A percentile compares a stretch with the other conserved stretches of the same genome.
These are phyloP conservation scores for Plasmopara halstedii DNA, from an alignment of 352 stramenopile genomes.

Conservation along the genomic window DNA sequence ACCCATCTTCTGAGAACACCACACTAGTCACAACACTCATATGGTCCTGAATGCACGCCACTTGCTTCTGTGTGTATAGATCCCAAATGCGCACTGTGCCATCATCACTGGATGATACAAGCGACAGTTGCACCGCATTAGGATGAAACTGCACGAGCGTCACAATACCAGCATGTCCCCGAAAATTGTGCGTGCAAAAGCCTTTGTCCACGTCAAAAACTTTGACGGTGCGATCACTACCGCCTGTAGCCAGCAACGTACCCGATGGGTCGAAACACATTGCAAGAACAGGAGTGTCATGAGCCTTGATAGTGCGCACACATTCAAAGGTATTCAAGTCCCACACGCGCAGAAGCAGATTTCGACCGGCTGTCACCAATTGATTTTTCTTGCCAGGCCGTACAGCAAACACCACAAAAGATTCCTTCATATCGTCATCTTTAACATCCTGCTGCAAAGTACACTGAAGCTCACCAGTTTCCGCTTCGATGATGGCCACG, in stretches of 20 bases:
- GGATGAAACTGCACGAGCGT: conserved; percentile 83
- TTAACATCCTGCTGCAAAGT: conserved; percentile 71
- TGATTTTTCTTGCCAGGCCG: conserved; percentile 63
- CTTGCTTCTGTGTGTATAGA: conserved; percentile 74
- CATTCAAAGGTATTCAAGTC: conserved; percentile 76
- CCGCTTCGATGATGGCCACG: conserved; percentile 64
- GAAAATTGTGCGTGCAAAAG: conserved; percentile 93
- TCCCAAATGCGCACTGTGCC: conserved; percentile 79
- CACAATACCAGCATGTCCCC: conserved; percentile 79
- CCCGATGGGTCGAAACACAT: conserved; percentile 88
- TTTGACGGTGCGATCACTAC: conserved; percentile 93
- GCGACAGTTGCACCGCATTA: conserved; percentile 44
- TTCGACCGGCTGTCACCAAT: conserved; percentile 78
- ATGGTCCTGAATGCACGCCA: conserved; percentile 90
- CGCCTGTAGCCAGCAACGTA: conserved; percentile 93
- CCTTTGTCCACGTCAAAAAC: conserved; percentile 91
- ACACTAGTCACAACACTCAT: conserved; percentile 92
- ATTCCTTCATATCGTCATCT: conserved; percentile 73
- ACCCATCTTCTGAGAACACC: conserved; percentile 81
- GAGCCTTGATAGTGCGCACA: conserved; percentile 68
- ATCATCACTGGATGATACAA: conserved; percentile 79
- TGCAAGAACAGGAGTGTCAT: conserved; percentile 69
- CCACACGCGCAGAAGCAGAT: conserved; percentile 79
- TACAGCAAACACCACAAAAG: conserved; percentile 77
- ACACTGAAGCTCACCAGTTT: conserved; percentile 61